These are phyloP conservation scores for Glycine latifolia DNA, from an alignment of 306 rosid genomes.

Conservation along the genomic window DNA sequence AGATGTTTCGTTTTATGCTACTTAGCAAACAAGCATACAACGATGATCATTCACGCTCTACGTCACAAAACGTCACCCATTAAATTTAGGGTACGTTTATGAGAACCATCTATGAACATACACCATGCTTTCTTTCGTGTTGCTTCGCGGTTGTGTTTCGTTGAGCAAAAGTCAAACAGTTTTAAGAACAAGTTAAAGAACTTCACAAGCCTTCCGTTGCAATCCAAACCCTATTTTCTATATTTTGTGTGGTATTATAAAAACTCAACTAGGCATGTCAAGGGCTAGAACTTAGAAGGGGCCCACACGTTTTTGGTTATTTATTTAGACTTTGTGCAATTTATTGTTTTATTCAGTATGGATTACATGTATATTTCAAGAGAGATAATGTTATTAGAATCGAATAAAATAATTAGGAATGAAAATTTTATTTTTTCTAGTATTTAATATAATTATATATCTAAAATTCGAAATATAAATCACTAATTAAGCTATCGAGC, in stretches of 20 bases:
- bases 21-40: conserved; percentile 18
- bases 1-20: neutral
- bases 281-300: conserved; percentile 3
- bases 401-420: too few relatives aligned
- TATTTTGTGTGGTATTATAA: neutral
- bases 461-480: too few relatives aligned
- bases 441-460: too few relatives aligned
- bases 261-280: neutral
- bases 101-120: neutral
- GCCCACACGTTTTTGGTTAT: conserved; percentile 43
- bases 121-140: conserved; percentile 8
- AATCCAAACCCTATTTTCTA: conserved; percentile 35
- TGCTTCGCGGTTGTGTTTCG: conserved; percentile 51
- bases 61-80: conserved; percentile 48
- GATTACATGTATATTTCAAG: too few relatives aligned
- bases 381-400: too few relatives aligned
- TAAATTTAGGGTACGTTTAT: conserved; percentile 6
- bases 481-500: too few relatives aligned
- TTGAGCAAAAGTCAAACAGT: conserved; percentile 51
- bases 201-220: conserved; percentile 39
- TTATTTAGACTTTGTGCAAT: neutral
- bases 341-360: too few relatives aligned
- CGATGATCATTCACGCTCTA: neutral
- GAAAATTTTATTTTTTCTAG: too few relatives aligned
- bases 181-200: conserved; percentile 19